Percentiles rank a stretch among this genome's conserved stretches.
Evolutionary conservation across 805 yeast species (phyloP).

Genomic region (Metschnikowia matae): DNA sequence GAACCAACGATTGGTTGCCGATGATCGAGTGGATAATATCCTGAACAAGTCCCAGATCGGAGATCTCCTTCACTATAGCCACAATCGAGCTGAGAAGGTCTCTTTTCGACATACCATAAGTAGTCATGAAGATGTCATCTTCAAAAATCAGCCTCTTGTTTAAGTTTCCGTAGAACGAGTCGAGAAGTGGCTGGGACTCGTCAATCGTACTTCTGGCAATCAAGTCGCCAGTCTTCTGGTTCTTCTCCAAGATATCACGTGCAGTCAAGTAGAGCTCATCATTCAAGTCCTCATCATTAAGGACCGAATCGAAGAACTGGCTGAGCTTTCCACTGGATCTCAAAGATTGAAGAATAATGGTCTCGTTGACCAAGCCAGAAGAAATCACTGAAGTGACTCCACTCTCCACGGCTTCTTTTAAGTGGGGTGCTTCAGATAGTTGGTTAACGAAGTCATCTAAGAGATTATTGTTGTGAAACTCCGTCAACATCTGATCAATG

Average conservation of each 20-base stretch:
- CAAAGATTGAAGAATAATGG: slow-evolving; percentile 15
- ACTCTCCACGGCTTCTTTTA: slow-evolving; percentile 13
- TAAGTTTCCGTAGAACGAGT: slow-evolving; percentile 8
- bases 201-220: slow-evolving; percentile 11
- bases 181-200: slow-evolving; percentile 11
- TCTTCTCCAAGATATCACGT: slow-evolving; percentile 3
- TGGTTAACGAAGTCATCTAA: slow-evolving; percentile 17
- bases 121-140: slow-evolving; percentile 5
- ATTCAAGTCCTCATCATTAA: slow-evolving; percentile 16
- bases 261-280: slow-evolving; percentile 14
- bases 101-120: slow-evolving; percentile 16
- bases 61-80: slow-evolving; percentile 20
- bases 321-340: slow-evolving; percentile 11
- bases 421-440: slow-evolving; percentile 16
- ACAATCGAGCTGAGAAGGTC: slow-evolving; percentile 16
- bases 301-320: slow-evolving; percentile 15
- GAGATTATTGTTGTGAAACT: slow-evolving; percentile 15
- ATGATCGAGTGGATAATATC: slow-evolving; percentile 22
- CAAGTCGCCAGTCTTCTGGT: slow-evolving; percentile 1
- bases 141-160: slow-evolving; percentile 13
- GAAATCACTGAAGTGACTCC: slow-evolving; percentile 15
- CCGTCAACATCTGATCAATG: slow-evolving; percentile 15
- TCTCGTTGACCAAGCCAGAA: slow-evolving; percentile 15
- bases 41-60: slow-evolving; percentile 21
- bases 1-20: slow-evolving; percentile 20